These are phyloP conservation scores for Backusella westeae DNA, from an alignment of 192 early-diverging fungal species.

Conservation along the genomic window DNA sequence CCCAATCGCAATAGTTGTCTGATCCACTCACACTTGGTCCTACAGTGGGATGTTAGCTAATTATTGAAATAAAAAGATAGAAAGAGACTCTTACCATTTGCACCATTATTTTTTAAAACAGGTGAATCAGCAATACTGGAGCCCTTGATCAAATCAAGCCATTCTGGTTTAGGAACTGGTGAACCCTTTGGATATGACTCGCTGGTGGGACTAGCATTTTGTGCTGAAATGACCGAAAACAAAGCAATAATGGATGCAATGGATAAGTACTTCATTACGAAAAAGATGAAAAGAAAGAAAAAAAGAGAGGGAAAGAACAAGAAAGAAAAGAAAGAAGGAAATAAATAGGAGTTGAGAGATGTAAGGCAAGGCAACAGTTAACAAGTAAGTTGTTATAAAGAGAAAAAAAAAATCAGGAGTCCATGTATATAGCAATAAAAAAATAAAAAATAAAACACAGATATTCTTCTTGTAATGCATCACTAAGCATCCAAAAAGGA, in stretches of 20 bases:
- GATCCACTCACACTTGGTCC: conserved; percentile 8
- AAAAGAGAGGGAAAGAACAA: neutral
- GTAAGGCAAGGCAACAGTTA: neutral
- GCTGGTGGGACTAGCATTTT: conserved; percentile 11
- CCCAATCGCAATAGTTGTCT: conserved; percentile 52
- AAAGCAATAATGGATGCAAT: neutral
- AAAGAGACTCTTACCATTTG: neutral
- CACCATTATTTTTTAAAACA: conserved; percentile 34
- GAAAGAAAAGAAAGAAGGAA: neutral
- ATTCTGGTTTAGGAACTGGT: conserved; percentile 39
- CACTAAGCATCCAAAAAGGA: conserved; percentile 2
- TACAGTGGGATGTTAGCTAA: neutral
- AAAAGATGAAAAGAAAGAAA: neutral
- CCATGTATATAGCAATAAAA: neutral
- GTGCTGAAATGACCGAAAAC: neutral
- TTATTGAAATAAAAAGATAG: too few relatives aligned
- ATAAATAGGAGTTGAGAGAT: neutral
- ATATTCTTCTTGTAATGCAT: conserved; percentile 1
- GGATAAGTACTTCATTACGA: neutral
- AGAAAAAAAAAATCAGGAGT: neutral
- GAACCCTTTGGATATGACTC: conserved; percentile 34
- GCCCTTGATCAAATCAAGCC: conserved; percentile 39
- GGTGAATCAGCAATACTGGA: conserved; percentile 42
- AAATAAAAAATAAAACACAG: neutral
- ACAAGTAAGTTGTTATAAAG: neutral